phyloP scores from a whole-genome alignment of 2,329 filamentous ascomycete species.

The Rutstroemia sp. region DNA sequence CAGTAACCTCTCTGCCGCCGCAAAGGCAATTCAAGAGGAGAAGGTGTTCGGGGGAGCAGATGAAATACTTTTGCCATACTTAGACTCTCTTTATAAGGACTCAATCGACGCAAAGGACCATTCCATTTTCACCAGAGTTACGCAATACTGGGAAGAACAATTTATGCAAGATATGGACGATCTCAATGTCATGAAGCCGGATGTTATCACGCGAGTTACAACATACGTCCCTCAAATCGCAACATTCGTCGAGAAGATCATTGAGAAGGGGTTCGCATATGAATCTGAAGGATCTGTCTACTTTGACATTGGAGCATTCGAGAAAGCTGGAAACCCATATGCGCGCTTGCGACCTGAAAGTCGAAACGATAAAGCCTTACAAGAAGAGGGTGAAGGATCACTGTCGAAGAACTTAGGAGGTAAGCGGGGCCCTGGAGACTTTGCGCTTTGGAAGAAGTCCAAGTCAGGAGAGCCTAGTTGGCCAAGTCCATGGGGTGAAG shows the following conservation, averaged over 20 bases:
- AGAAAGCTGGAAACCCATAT: constrained; percentile 77
- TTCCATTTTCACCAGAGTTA: constrained; percentile 78
- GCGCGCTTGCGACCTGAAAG: constrained; percentile 80
- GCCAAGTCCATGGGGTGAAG: constrained; percentile 80
- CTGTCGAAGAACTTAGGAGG: constrained; percentile 37
- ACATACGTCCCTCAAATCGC: constrained; percentile 87
- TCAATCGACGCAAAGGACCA: constrained; percentile 55
- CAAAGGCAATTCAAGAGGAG: constrained; percentile 40
- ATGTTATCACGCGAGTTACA: constrained; percentile 81
- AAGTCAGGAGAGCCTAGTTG: constrained; percentile 90
- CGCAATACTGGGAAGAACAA: constrained; percentile 75
- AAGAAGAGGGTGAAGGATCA: constrained; percentile 85
- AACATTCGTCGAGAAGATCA: constrained; percentile 65
- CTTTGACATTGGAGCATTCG: constrained; percentile 29
- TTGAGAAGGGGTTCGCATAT: constrained; percentile 82
- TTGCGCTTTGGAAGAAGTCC: constrained; percentile 88
- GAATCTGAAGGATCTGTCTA: constrained; percentile 59
- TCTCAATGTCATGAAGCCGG: constrained; percentile 76
- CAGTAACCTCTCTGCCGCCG: constrained; percentile 37
- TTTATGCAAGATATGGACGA: constrained; percentile 85
- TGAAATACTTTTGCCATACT: constrained; percentile 70
- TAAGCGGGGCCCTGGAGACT: constrained; percentile 76
- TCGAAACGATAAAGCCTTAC: constrained; percentile 71
- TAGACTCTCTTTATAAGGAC: constrained; percentile 63
- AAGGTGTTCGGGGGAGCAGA: constrained; percentile 49